phyloP scores from a whole-genome alignment of 108 stramenopile genomes.

The Pseudonitzschia multiseries region DNA sequence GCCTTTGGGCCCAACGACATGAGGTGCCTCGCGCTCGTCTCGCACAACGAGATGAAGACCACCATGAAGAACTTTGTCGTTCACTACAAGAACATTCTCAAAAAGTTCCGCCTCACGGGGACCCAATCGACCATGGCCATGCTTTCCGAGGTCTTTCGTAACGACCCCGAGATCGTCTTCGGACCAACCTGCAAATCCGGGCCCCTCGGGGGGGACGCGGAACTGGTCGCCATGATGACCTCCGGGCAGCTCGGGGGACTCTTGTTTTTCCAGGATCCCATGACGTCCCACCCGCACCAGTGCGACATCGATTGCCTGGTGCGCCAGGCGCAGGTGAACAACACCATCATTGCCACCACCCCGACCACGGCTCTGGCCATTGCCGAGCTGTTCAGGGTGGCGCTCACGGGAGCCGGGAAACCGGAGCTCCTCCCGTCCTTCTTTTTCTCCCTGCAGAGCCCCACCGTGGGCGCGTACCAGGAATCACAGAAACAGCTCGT shows the following conservation, averaged over 20 bases:
- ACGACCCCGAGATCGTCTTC: slow-evolving; percentile 24
- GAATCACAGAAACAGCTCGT: neutral
- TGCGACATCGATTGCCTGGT: slow-evolving; percentile 38
- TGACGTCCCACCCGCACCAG: slow-evolving; percentile 38
- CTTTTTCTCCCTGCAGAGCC: neutral
- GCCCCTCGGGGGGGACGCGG: slow-evolving; percentile 42
- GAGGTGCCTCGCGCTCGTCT: slow-evolving; percentile 33
- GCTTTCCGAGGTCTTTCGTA: slow-evolving; percentile 17
- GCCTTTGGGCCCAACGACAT: slow-evolving; percentile 27
- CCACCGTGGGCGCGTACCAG: slow-evolving; percentile 5
- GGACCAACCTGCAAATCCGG: slow-evolving; percentile 35
- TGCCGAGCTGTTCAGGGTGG: slow-evolving; percentile 14
- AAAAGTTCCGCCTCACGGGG: slow-evolving; percentile 37
- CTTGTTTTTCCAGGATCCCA: slow-evolving; percentile 40
- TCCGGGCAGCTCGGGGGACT: slow-evolving; percentile 33
- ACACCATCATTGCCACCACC: slow-evolving; percentile 28
- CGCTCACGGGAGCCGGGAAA: neutral
- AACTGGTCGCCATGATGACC: slow-evolving; percentile 34
- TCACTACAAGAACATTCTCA: slow-evolving; percentile 22
- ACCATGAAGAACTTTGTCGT: slow-evolving; percentile 39
- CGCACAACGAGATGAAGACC: slow-evolving; percentile 43
- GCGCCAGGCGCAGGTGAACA: slow-evolving; percentile 27
- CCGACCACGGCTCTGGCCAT: slow-evolving; percentile 30
- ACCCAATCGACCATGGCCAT: slow-evolving; percentile 38
- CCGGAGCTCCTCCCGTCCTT: slow-evolving; percentile 4